These are phyloP conservation scores for Citropsis articulata DNA, from an alignment of 345 rosid species.

Conservation along the genomic window DNA sequence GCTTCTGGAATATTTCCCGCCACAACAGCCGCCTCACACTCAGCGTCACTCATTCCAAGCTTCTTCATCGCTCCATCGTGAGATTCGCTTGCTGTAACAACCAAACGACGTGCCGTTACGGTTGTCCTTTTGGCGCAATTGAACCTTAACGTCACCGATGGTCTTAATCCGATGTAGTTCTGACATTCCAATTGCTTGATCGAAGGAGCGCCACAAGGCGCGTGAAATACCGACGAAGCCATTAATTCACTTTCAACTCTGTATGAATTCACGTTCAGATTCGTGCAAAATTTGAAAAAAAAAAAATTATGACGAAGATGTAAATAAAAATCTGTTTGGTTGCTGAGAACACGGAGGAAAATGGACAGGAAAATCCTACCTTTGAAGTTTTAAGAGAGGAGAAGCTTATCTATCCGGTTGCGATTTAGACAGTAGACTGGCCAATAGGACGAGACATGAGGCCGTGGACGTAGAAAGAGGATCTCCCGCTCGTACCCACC, in stretches of 20 bases:
- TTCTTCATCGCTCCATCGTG: constrained; percentile 40
- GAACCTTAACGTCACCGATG: constrained; percentile 1
- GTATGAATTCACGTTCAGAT: background rate
- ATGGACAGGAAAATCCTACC: constrained; percentile 8
- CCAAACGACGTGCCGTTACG: background rate
- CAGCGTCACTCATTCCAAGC: constrained; percentile 62
- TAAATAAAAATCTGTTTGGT: background rate
- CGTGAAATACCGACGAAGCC: constrained; percentile 24
- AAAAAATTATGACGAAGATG: too few species aligned
- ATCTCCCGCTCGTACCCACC: background rate
- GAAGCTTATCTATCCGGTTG: constrained; percentile 9
- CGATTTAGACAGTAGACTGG: background rate
- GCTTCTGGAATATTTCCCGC: constrained; percentile 79
- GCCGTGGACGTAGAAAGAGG: background rate
- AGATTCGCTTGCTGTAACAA: constrained; percentile 42
- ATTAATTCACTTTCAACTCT: background rate
- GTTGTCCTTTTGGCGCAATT: background rate
- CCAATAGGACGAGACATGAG: background rate
- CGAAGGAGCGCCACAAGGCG: constrained; percentile 15
- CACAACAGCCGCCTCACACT: constrained; percentile 85
- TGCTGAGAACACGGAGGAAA: background rate
- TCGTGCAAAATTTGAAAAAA: background rate
- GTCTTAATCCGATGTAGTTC: constrained; percentile 15
- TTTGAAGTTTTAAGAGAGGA: background rate
- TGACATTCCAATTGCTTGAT: constrained; percentile 20